These are phyloP conservation scores for Aureobasidium subglaciale DNA, from an alignment of 2,329 filamentous ascomycete genomes.

Conservation along the genomic window DNA sequence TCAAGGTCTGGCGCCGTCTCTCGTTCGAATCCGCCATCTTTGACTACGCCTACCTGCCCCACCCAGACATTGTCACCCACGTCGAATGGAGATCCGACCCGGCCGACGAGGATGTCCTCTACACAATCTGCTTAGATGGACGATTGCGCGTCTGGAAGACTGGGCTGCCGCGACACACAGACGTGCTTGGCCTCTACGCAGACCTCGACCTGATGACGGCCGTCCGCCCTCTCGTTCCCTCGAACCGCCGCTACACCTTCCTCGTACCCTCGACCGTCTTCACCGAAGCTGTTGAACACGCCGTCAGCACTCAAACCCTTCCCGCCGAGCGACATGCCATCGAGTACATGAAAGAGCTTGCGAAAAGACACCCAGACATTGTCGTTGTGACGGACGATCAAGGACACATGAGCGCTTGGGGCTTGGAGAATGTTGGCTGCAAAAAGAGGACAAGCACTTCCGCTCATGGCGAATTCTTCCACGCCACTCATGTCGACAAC, in stretches of 20 bases:
- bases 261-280: slow-evolving; percentile 80
- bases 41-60: slow-evolving; percentile 83
- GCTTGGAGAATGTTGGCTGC: slow-evolving; percentile 75
- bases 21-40: slow-evolving; percentile 84
- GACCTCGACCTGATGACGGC: slow-evolving; percentile 69
- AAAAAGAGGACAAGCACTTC: slow-evolving; percentile 49
- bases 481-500: slow-evolving; percentile 69
- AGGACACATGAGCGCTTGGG: slow-evolving; percentile 87
- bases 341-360: slow-evolving; percentile 77
- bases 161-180: slow-evolving; percentile 62
- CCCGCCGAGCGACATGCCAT: slow-evolving; percentile 56
- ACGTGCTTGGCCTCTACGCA: slow-evolving; percentile 72
- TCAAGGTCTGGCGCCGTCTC: slow-evolving; percentile 88
- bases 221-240: slow-evolving; percentile 47
- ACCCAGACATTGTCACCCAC: slow-evolving; percentile 71
- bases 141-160: slow-evolving; percentile 77
- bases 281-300: slow-evolving; percentile 64
- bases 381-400: slow-evolving; percentile 77
- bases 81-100: slow-evolving; percentile 69
- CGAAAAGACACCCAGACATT: slow-evolving; percentile 78
- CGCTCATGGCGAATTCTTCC: slow-evolving; percentile 56
- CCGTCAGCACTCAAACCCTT: slow-evolving; percentile 34
- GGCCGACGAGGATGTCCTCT: slow-evolving; percentile 68
- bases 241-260: slow-evolving; percentile 59
- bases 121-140: slow-evolving; percentile 79